A percentile compares a stretch with the other conserved stretches of the same genome.
Conservation (phyloP, 208 protist genomes). For the Acanthamoeba comandoni region DNA sequence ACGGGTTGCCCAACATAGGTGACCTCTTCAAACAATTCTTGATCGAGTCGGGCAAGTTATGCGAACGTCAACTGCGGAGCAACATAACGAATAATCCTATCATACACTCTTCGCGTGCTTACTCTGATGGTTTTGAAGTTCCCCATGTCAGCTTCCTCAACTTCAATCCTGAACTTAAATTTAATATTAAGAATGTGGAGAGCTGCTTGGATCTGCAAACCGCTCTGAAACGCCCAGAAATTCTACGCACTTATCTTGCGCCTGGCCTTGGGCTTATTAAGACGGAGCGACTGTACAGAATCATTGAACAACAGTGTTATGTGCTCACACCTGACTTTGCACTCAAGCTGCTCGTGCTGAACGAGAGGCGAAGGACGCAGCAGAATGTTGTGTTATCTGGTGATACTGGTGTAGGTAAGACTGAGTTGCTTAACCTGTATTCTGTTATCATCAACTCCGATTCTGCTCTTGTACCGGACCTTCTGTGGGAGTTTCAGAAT, state of each 20-base stretch:
- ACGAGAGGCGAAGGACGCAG: not conserved
- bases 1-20: no score
- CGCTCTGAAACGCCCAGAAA: not conserved
- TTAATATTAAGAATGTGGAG: no score
- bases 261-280: not conserved
- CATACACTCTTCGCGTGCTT: not conserved
- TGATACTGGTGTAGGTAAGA: constrained; percentile 81
- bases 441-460: constrained; percentile 76
- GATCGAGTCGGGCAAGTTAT: not conserved
- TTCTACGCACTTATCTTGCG: not conserved
- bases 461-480: constrained; percentile 50
- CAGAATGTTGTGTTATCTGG: constrained; percentile 48
- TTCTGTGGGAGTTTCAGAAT: constrained; percentile 39
- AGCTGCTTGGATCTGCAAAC: no score
- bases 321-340: constrained; percentile 10
- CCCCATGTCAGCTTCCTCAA: no score
- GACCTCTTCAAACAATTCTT: not conserved
- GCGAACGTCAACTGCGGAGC: not conserved
- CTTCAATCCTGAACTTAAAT: no score
- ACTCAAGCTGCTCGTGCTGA: not conserved
- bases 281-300: not conserved
- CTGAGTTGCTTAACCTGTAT: constrained; percentile 74
- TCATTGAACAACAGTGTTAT: constrained; percentile 19
- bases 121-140: no score
- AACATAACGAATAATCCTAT: not conserved